Conservation (phyloP, 1,284 basidiomycete species). For the Cutaneotrichosporon sp. region DNA sequence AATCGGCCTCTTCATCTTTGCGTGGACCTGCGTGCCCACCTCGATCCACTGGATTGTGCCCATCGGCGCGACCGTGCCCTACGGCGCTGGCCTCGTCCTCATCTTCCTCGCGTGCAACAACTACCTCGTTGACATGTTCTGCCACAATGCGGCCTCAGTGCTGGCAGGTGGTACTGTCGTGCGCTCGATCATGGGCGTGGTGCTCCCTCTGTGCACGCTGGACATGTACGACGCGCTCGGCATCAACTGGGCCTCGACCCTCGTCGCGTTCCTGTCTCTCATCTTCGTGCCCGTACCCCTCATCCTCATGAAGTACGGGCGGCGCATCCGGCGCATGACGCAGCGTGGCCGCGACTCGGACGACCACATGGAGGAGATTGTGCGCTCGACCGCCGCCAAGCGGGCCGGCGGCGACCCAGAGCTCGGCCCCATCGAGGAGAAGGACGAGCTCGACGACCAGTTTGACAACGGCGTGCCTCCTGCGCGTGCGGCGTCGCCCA, state of each 20-base stretch:
- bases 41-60: constrained; percentile 64
- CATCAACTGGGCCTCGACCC: constrained; percentile 59
- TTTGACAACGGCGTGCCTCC: neutral
- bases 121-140: constrained; percentile 57
- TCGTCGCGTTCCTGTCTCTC: constrained; percentile 37
- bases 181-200: constrained; percentile 62
- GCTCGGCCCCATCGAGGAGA: neutral
- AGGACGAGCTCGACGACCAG: neutral
- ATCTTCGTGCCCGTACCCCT: constrained; percentile 23
- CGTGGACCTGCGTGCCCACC: constrained; percentile 61
- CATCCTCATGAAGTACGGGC: constrained; percentile 31
- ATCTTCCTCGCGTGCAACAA: constrained; percentile 31
- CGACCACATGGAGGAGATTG: constrained; percentile 12
- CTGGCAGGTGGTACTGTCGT: constrained; percentile 68
- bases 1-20: constrained; percentile 38
- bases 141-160: constrained; percentile 58
- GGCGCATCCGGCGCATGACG: constrained; percentile 29
- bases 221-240: constrained; percentile 62
- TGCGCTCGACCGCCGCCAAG: neutral
- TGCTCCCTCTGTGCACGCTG: constrained; percentile 62
- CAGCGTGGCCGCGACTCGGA: constrained; percentile 28
- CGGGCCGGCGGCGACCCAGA: neutral
- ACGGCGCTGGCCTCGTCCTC: constrained; percentile 55
- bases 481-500: neutral
- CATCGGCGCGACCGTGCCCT: constrained; percentile 61